Conservation (phyloP, 2,329 filamentous ascomycete genomes). For the Metarhizium sp. region DNA sequence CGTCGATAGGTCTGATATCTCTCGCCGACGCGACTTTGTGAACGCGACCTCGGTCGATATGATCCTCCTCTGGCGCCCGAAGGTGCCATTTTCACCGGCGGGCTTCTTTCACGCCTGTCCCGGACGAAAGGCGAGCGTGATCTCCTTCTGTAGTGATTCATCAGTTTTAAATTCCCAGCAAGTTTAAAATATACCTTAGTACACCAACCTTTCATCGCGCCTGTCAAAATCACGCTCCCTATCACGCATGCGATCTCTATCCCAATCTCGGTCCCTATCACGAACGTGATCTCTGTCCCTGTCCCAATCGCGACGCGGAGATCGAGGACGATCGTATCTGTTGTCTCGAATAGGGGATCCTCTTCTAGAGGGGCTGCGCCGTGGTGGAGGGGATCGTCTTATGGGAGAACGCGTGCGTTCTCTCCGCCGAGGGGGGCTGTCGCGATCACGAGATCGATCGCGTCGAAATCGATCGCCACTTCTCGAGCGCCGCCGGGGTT, state of each 20-base stretch:
- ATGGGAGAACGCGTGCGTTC: conserved; percentile 27
- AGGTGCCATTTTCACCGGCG: conserved; percentile 18
- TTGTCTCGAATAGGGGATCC: conserved; percentile 26
- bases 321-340: conserved; percentile 28
- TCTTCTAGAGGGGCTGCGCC: conserved; percentile 28
- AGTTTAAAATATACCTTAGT: background rate
- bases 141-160: conserved; percentile 31
- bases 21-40: conserved; percentile 37
- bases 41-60: conserved; percentile 45
- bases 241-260: conserved; percentile 19
- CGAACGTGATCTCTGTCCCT: conserved; percentile 22
- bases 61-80: conserved; percentile 27
- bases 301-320: conserved; percentile 27
- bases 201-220: conserved; percentile 30
- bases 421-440: conserved; percentile 26
- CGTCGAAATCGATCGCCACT: conserved; percentile 32
- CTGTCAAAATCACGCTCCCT: conserved; percentile 27
- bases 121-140: conserved; percentile 45
- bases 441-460: conserved; percentile 31
- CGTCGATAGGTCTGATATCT: conserved; percentile 35
- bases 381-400: conserved; percentile 27
- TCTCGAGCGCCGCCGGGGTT: conserved; percentile 30
- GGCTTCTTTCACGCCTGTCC: conserved; percentile 31
- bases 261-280: conserved; percentile 21
- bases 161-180: conserved; percentile 9